Evolutionary conservation across 768 basidiomycete species (phyloP).

Genomic region (Cytidiella melzeri): DNA sequence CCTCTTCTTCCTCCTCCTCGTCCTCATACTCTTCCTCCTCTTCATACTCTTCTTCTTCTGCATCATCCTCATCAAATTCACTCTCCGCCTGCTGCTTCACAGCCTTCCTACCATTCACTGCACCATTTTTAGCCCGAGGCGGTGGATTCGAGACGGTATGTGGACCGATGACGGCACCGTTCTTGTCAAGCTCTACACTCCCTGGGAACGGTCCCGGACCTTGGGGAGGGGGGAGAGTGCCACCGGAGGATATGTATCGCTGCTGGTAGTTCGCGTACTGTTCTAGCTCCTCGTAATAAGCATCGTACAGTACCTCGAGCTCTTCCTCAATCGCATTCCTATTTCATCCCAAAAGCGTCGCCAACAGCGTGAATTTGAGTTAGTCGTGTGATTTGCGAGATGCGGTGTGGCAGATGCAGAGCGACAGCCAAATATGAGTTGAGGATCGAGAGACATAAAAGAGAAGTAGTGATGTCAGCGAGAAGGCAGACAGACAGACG

Average conservation of each 20-base stretch:
- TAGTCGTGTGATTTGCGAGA: background rate
- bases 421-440: no score
- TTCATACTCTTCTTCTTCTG: conserved; percentile 51
- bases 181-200: conserved; percentile 93
- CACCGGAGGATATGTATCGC: conserved; percentile 88
- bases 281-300: conserved; percentile 99
- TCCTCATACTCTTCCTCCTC: conserved; percentile 64
- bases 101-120: conserved; percentile 36
- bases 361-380: background rate
- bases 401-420: background rate
- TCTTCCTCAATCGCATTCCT: conserved; percentile 99
- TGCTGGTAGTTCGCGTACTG: conserved; percentile 98
- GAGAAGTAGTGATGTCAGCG: conserved; percentile 8
- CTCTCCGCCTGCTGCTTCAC: conserved; percentile 57
- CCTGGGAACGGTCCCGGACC: conserved; percentile 99
- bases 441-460: background rate
- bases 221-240: conserved; percentile 84
- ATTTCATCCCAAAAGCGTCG: conserved; percentile 13
- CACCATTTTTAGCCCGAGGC: conserved; percentile 23
- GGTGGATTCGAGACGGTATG: conserved; percentile 20
- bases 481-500: conserved; percentile 18
- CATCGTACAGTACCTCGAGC: conserved; percentile 99
- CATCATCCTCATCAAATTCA: conserved; percentile 58
- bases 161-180: conserved; percentile 59
- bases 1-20: conserved; percentile 66